A percentile compares a stretch with the other conserved stretches of the same genome.
These are phyloP conservation scores for Picea glauca DNA, from an alignment of 75 land plant species.

Conservation along the genomic window DNA sequence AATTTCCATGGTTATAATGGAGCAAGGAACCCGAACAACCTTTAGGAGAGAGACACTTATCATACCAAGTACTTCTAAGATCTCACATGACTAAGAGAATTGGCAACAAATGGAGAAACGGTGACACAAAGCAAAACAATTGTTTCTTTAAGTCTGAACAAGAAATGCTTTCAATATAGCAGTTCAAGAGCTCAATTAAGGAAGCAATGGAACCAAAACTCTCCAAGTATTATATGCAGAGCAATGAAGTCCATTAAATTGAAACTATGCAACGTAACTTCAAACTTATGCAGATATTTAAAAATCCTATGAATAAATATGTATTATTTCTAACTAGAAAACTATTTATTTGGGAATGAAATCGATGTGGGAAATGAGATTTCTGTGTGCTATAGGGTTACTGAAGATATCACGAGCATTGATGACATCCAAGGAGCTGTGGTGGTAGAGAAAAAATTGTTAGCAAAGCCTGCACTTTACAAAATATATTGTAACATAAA, in stretches of 20 bases:
- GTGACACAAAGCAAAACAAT: neutral
- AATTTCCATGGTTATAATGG: neutral
- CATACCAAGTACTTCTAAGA: slow-evolving; percentile 1
- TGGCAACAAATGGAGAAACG: neutral
- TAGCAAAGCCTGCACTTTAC: neutral
- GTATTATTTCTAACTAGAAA: neutral
- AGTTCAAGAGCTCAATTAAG: neutral
- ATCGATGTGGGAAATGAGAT: neutral
- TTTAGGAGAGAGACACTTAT: neutral
- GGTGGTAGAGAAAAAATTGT: neutral
- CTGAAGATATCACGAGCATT: neutral
- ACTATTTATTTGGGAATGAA: neutral
- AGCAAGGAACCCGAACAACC: neutral
- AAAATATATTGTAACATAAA: neutral
- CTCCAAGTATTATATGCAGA: neutral
- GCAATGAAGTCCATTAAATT: neutral
- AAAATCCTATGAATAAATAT: too few species aligned
- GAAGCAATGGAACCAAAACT: neutral
- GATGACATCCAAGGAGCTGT: neutral
- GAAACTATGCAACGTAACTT: neutral
- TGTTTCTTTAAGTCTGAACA: neutral
- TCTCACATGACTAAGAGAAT: too few species aligned
- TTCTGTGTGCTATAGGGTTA: neutral
- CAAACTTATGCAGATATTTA: too few species aligned
- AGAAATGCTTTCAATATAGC: neutral